These are phyloP conservation scores for Globisporangium splendens DNA, from an alignment of 352 stramenopile species.

Conservation along the genomic window DNA sequence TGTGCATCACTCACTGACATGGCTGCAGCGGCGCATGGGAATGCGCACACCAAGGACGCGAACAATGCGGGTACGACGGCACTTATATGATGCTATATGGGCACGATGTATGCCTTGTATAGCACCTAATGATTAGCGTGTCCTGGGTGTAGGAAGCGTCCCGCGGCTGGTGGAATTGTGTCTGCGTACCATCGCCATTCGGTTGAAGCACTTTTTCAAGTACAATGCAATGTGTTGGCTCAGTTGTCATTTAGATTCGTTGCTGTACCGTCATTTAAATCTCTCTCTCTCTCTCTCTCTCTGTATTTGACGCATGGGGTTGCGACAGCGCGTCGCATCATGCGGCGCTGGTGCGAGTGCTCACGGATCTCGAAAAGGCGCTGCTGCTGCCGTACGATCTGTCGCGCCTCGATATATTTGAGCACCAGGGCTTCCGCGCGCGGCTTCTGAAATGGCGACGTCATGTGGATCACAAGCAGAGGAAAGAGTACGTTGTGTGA, in stretches of 20 bases:
- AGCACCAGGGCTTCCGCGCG: slow-evolving; percentile 20
- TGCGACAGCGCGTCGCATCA: slow-evolving; percentile 11
- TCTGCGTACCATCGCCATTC: slow-evolving; percentile 21
- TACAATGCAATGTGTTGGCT: no score
- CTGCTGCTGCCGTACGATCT: slow-evolving; percentile 27
- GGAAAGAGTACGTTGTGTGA: background rate
- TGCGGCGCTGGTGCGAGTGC: slow-evolving; percentile 1
- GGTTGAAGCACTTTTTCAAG: slow-evolving; percentile 32
- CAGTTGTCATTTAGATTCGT: no score
- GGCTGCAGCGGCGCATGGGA: no score
- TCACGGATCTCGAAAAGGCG: slow-evolving; percentile 19
- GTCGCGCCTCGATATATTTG: slow-evolving; percentile 26
- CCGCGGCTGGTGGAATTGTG: slow-evolving; percentile 30
- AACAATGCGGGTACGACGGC: no score
- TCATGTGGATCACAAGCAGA: slow-evolving; percentile 9
- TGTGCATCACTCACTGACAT: no score
- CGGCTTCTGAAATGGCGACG: slow-evolving; percentile 15
- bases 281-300: slow-evolving; percentile 5
- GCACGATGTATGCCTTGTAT: no score
- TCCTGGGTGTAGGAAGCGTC: background rate
- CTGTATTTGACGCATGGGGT: background rate
- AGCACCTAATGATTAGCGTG: no score
- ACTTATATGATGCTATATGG: no score
- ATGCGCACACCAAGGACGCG: no score
- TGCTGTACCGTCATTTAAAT: background rate